These are phyloP conservation scores for Rhizopogon salebrosus DNA, from an alignment of 768 basidiomycete species.

Conservation along the genomic window DNA sequence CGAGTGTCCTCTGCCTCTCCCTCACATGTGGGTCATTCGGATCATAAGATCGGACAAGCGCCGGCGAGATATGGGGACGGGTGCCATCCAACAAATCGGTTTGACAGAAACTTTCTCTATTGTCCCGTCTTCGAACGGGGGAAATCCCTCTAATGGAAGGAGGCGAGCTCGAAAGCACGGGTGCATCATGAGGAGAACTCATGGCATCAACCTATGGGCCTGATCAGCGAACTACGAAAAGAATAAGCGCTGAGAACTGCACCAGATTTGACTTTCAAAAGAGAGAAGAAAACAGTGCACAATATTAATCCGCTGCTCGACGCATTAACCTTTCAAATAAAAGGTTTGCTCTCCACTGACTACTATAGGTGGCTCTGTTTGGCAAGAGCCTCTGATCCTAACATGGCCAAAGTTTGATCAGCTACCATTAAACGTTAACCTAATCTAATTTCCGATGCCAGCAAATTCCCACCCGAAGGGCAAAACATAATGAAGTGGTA, in stretches of 20 bases:
- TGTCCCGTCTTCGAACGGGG: conserved; percentile 32
- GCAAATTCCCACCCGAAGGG: no score
- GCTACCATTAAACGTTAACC: no score
- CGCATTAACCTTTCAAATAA: not conserved
- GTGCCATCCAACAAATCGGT: conserved; percentile 37
- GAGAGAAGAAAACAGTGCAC: no score
- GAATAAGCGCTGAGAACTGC: not conserved
- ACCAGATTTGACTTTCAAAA: not conserved
- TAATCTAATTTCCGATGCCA: no score
- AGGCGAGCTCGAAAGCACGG: conserved; percentile 35
- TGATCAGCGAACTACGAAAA: not conserved
- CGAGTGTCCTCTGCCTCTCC: conserved; percentile 90
- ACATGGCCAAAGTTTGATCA: not conserved
- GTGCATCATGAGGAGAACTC: conserved; percentile 33
- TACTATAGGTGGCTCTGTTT: not conserved
- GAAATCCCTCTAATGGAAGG: conserved; percentile 36
- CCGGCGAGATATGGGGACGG: conserved; percentile 56
- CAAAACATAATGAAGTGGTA: no score
- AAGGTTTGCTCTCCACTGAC: not conserved
- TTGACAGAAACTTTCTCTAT: conserved; percentile 30
- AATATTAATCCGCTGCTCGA: no score
- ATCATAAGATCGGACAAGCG: conserved; percentile 56
- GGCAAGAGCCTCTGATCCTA: not conserved
- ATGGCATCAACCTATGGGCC: conserved; percentile 17
- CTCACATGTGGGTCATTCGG: conserved; percentile 68